These are phyloP conservation scores for Aspergillus neoniger DNA, from an alignment of 2,329 filamentous ascomycete species.

Conservation along the genomic window DNA sequence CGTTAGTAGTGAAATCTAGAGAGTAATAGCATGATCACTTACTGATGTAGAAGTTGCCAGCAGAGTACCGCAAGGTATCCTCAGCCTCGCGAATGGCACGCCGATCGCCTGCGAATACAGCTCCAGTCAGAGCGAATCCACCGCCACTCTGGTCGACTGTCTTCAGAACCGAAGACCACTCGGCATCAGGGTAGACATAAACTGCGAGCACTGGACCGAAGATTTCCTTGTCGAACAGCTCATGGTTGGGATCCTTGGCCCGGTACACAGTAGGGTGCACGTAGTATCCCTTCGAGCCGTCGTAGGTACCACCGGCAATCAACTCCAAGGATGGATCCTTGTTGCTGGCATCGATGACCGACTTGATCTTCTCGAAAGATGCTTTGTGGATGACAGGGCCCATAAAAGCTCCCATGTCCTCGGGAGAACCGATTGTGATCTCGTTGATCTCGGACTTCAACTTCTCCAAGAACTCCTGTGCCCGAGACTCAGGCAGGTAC, in stretches of 20 bases:
- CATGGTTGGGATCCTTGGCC: conserved; percentile 69
- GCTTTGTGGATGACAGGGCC: conserved; percentile 79
- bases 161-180: conserved; percentile 60
- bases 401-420: conserved; percentile 64
- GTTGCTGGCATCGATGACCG: conserved; percentile 75
- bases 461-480: conserved; percentile 67
- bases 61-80: conserved; percentile 38
- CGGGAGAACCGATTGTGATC: conserved; percentile 63
- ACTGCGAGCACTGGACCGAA: conserved; percentile 75
- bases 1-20: background rate
- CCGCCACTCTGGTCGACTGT: conserved; percentile 37
- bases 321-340: conserved; percentile 69
- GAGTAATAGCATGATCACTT: conserved; percentile 8
- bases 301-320: conserved; percentile 72
- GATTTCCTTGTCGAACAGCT: conserved; percentile 72
- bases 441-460: conserved; percentile 66
- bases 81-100: conserved; percentile 39
- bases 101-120: conserved; percentile 43
- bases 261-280: conserved; percentile 78
- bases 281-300: conserved; percentile 74
- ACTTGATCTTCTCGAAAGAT: conserved; percentile 75
- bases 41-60: conserved; percentile 47
- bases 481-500: conserved; percentile 74
- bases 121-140: conserved; percentile 41
- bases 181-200: conserved; percentile 74